These are phyloP conservation scores for Cucurbita moschata DNA, from an alignment of 306 rosid species.

Conservation along the genomic window DNA sequence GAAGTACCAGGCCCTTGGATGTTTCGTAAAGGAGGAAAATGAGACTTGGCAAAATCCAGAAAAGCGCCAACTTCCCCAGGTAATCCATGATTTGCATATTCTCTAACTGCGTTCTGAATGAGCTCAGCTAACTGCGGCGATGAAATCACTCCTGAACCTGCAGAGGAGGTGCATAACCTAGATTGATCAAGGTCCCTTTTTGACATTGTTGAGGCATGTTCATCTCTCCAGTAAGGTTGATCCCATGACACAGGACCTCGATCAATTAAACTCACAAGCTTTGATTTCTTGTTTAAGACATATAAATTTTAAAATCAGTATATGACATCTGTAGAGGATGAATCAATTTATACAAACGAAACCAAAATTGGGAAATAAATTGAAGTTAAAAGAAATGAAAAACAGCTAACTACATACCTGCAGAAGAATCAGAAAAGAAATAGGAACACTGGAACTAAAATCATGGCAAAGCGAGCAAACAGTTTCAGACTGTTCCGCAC, in stretches of 20 bases:
- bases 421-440: constrained; percentile 71
- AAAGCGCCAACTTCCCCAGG: constrained; percentile 43
- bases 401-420: constrained; percentile 32
- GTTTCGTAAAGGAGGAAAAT: constrained; percentile 35
- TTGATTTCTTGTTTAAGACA: constrained; percentile 49
- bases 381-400: neutral
- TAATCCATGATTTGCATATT: constrained; percentile 35
- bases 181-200: constrained; percentile 26
- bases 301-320: neutral
- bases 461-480: constrained; percentile 95
- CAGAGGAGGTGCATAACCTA: constrained; percentile 19
- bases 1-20: constrained; percentile 31
- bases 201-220: constrained; percentile 18
- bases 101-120: constrained; percentile 41
- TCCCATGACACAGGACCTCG: constrained; percentile 70
- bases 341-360: neutral
- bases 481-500: constrained; percentile 45
- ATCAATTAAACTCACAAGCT: constrained; percentile 69
- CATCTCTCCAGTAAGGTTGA: constrained; percentile 28
- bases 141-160: constrained; percentile 24
- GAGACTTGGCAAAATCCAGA: constrained; percentile 36
- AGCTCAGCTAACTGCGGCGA: constrained; percentile 29
- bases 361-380: neutral
- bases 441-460: constrained; percentile 44
- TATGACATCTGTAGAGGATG: constrained; percentile 1